Conservation (phyloP, 805 yeast genomes). For the Starmera dryadoides region DNA sequence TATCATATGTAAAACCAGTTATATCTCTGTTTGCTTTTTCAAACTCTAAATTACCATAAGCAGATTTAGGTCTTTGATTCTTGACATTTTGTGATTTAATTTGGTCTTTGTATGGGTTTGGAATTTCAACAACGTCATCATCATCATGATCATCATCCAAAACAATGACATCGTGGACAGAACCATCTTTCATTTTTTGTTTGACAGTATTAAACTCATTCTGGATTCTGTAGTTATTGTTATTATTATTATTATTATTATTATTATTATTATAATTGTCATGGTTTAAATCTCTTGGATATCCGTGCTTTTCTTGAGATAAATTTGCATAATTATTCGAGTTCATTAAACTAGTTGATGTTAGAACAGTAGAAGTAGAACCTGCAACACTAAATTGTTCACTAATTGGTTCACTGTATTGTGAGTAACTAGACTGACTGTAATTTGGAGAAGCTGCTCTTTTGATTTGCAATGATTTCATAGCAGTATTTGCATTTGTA, state of each 20-base stretch:
- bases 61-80: slow-evolving; percentile 9
- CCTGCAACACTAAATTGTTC: slow-evolving; percentile 14
- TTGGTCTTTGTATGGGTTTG: neutral
- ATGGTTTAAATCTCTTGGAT: neutral
- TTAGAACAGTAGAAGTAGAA: slow-evolving; percentile 6
- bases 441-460: slow-evolving; percentile 6
- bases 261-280: neutral
- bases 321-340: slow-evolving; percentile 5
- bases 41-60: slow-evolving; percentile 1
- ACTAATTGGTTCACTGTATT: slow-evolving; percentile 13
- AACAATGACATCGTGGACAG: slow-evolving; percentile 14
- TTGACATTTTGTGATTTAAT: neutral
- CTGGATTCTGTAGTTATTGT: neutral
- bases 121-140: neutral
- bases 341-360: slow-evolving; percentile 7
- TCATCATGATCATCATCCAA: slow-evolving; percentile 15
- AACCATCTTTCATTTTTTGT: slow-evolving; percentile 13
- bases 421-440: slow-evolving; percentile 18
- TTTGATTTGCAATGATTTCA: slow-evolving; percentile 1
- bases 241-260: neutral
- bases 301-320: neutral
- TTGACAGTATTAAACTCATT: slow-evolving; percentile 6
- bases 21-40: slow-evolving; percentile 3
- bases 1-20: slow-evolving; percentile 18
- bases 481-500: slow-evolving; percentile 1